Evolutionary conservation across 352 stramenopile genomes (phyloP).

Genomic region (Aphanomyces euteiches): DNA sequence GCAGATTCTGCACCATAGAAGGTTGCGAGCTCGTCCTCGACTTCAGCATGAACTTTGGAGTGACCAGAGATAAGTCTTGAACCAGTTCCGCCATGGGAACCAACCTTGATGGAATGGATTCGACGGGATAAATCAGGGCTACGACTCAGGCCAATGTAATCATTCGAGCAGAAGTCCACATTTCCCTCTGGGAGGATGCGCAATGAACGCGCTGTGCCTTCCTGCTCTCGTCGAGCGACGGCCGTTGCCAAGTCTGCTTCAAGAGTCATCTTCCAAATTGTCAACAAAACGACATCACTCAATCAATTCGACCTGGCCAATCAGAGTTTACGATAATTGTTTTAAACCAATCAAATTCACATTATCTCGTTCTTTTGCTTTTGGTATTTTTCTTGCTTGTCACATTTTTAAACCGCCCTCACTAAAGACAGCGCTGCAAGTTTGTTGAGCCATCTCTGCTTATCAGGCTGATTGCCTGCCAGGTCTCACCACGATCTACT

Average conservation of each 20-base stretch:
- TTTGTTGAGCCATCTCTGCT: too few species aligned
- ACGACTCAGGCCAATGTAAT: conserved; percentile 94
- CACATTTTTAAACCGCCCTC: too few species aligned
- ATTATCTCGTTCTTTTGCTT: not conserved
- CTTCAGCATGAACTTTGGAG: conserved; percentile 75
- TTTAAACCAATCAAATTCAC: not conserved
- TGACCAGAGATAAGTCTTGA: conserved; percentile 95
- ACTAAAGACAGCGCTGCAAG: too few species aligned
- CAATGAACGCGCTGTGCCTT: conserved; percentile 58
- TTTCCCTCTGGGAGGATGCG: conserved; percentile 35
- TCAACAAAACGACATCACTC: not conserved
- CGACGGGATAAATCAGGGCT: conserved; percentile 55
- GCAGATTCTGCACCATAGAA: conserved; percentile 89
- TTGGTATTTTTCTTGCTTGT: too few species aligned
- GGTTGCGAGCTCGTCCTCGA: conserved; percentile 77
- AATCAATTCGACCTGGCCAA: not conserved
- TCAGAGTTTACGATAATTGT: not conserved
- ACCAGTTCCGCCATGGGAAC: conserved; percentile 78
- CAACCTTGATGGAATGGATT: conserved; percentile 29
- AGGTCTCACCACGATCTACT: too few species aligned
- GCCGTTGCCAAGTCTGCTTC: conserved; percentile 27
- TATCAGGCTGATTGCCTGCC: too few species aligned
- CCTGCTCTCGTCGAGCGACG: conserved; percentile 29
- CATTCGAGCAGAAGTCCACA: conserved; percentile 96
- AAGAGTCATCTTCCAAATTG: not conserved